Percentiles rank a stretch among this genome's conserved stretches.
These are phyloP conservation scores for Primulina eburnea DNA, from an alignment of 257 asterid genomes.

Conservation along the genomic window DNA sequence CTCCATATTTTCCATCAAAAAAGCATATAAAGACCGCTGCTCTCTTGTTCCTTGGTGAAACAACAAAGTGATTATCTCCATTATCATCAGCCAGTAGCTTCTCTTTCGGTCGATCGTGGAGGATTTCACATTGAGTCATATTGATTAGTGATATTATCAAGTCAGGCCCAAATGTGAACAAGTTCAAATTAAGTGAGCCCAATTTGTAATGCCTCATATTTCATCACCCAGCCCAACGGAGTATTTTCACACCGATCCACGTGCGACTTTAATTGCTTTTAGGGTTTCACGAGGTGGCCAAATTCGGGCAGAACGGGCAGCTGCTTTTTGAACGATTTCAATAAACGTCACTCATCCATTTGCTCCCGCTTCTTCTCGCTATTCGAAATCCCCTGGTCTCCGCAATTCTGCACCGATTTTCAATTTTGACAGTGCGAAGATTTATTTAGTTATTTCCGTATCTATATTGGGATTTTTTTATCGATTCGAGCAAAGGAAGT, in stretches of 20 bases:
- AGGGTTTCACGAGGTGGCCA: conserved; percentile 26
- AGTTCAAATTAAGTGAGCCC: too few relatives aligned
- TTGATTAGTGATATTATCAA: too few relatives aligned
- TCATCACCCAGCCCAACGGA: not conserved
- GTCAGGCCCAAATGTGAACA: too few relatives aligned
- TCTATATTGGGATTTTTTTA: not conserved
- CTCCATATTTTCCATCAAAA: conserved; percentile 43
- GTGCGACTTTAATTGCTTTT: not conserved
- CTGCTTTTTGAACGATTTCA: conserved; percentile 1
- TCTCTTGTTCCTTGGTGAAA: conserved; percentile 37
- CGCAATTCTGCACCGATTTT: conserved; percentile 8
- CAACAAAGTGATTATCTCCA: not conserved
- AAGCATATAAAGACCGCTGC: conserved; percentile 63
- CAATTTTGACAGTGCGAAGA: not conserved
- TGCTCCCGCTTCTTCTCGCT: conserved; percentile 62
- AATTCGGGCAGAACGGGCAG: conserved; percentile 39
- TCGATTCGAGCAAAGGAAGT: not conserved
- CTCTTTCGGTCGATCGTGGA: not conserved
- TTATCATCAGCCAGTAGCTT: not conserved
- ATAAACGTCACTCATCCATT: conserved; percentile 5
- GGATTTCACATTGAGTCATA: not conserved
- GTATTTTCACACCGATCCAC: not conserved
- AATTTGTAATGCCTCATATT: too few relatives aligned
- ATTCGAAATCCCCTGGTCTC: conserved; percentile 42
- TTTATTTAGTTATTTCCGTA: not conserved